Conservation (phyloP, 495 filamentous ascomycete species). For the Xylaria bambusicola region DNA sequence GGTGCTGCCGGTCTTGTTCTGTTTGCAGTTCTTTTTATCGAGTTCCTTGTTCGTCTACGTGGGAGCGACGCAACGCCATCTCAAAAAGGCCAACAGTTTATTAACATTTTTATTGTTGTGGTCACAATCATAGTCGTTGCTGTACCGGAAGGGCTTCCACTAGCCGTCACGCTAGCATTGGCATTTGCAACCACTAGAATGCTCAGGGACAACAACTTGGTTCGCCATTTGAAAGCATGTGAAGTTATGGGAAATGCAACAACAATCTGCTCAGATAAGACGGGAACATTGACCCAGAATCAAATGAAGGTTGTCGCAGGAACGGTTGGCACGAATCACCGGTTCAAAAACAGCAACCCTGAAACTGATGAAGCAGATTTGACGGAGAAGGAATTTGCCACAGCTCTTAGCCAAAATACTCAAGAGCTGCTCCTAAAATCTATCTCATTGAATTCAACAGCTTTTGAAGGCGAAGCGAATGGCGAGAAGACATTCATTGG, state of each 20-base stretch:
- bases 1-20: conserved; percentile 79
- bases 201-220: conserved; percentile 93
- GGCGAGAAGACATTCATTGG: conserved; percentile 75
- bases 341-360: conserved; percentile 56
- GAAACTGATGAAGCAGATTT: conserved; percentile 41
- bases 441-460: conserved; percentile 83
- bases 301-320: conserved; percentile 87
- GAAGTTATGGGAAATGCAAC: conserved; percentile 99
- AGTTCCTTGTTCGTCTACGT: conserved; percentile 73
- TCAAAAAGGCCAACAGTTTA: conserved; percentile 82
- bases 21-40: conserved; percentile 91
- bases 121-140: conserved; percentile 96
- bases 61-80: conserved; percentile 58
- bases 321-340: conserved; percentile 66
- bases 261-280: conserved; percentile 96
- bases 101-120: conserved; percentile 91
- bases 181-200: conserved; percentile 94
- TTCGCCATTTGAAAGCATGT: conserved; percentile 86
- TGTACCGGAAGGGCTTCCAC: conserved; percentile 88
- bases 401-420: conserved; percentile 55
- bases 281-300: conserved; percentile 91
- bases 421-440: conserved; percentile 71
- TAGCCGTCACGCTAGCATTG: conserved; percentile 90
- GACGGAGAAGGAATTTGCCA: conserved; percentile 61
- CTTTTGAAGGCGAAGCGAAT: conserved; percentile 79